Evolutionary conservation across 2,329 filamentous ascomycete species (phyloP).

Genomic region (Orbilia blumenaviensis): DNA sequence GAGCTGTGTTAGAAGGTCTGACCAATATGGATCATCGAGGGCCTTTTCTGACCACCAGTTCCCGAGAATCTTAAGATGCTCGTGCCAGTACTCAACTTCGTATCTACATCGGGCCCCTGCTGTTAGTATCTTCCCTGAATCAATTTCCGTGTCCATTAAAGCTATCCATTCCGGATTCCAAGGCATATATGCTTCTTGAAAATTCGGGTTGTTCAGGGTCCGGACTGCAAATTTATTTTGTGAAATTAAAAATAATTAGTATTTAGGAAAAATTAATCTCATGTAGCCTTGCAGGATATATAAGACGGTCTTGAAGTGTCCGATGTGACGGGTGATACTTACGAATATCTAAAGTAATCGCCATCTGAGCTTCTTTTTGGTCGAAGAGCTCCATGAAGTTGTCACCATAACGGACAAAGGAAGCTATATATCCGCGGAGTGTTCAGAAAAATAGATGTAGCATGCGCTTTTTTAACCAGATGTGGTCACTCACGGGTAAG

Average conservation of each 20-base stretch:
- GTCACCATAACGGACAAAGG: slow-evolving; percentile 34
- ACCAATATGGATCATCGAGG: not conserved
- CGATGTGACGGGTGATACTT: not conserved
- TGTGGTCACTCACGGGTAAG: slow-evolving; percentile 7
- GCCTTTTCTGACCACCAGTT: slow-evolving; percentile 14
- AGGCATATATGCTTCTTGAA: slow-evolving; percentile 32
- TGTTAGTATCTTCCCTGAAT: too few relatives aligned
- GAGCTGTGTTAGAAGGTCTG: not conserved
- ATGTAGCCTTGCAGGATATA: too few relatives aligned
- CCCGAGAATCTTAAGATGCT: not conserved
- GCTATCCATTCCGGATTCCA: not conserved
- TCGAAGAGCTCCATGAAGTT: slow-evolving; percentile 5
- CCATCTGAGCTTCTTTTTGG: slow-evolving; percentile 19
- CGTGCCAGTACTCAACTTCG: slow-evolving; percentile 4
- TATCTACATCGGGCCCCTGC: slow-evolving; percentile 5
- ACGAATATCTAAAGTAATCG: slow-evolving; percentile 10
- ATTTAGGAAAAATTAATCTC: too few relatives aligned
- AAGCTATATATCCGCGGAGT: too few relatives aligned
- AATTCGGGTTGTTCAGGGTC: slow-evolving; percentile 13
- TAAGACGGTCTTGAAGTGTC: too few relatives aligned
- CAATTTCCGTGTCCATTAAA: too few relatives aligned
- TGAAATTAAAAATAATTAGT: too few relatives aligned
- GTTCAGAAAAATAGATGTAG: too few relatives aligned
- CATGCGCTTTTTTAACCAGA: too few relatives aligned
- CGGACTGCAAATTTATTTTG: not conserved